phyloP scores from a whole-genome alignment of 1,284 basidiomycete genomes.

The Vanrija sp. region DNA sequence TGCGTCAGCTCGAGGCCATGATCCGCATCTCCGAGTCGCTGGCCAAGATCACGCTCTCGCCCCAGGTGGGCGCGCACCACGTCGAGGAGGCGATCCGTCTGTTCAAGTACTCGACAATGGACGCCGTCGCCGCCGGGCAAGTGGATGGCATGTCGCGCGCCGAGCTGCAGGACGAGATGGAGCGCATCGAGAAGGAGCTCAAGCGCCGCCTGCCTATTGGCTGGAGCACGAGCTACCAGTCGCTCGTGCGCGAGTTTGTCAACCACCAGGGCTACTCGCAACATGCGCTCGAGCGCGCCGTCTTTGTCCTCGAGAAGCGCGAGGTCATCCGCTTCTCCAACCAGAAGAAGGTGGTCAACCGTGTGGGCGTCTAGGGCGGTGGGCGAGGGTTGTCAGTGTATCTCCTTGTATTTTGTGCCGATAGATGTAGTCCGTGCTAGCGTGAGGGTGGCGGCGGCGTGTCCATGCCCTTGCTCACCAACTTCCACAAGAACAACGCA shows the following conservation, averaged over 20 bases:
- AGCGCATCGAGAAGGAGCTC: conserved; percentile 86
- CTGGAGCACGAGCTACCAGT: conserved; percentile 94
- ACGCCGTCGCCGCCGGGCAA: conserved; percentile 83
- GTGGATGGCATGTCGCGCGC: conserved; percentile 89
- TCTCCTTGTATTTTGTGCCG: conserved; percentile 4
- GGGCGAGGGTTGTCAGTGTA: not conserved
- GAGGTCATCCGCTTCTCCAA: conserved; percentile 88
- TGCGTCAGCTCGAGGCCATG: conserved; percentile 97
- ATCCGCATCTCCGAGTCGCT: conserved; percentile 97
- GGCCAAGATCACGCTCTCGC: conserved; percentile 87
- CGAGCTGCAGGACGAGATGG: conserved; percentile 92
- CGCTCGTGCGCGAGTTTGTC: conserved; percentile 92
- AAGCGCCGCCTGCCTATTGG: conserved; percentile 85
- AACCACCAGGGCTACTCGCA: conserved; percentile 83
- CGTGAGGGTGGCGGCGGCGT: too few species aligned
- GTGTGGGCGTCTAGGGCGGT: conserved; percentile 36
- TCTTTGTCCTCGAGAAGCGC: conserved; percentile 91
- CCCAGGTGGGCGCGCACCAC: conserved; percentile 84
- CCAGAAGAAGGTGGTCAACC: conserved; percentile 54
- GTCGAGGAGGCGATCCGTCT: conserved; percentile 97
- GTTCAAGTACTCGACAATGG: conserved; percentile 99
- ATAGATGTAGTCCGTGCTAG: conserved; percentile 1
- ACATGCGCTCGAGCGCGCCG: conserved; percentile 86
- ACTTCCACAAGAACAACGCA: too few species aligned
- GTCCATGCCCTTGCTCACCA: too few species aligned